A percentile compares a stretch with the other conserved stretches of the same genome.
Evolutionary conservation across 164 flowering plant species (phyloP).

Genomic region (Tetracentron sinense): DNA sequence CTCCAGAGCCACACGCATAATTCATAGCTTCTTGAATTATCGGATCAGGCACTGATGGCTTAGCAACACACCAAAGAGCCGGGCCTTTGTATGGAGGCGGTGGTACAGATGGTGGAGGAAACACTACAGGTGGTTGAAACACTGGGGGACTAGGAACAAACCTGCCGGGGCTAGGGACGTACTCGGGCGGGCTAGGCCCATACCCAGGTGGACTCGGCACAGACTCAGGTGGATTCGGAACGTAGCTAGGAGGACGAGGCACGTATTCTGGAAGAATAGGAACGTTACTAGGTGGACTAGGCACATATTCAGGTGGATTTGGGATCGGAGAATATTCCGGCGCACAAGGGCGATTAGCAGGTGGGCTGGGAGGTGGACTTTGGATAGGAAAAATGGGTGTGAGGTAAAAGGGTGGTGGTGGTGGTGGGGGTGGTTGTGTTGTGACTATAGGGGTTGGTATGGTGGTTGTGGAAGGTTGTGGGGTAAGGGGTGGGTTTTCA

Average conservation of each 20-base stretch:
- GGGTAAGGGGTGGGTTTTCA: constrained; percentile 46
- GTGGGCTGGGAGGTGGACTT: constrained; percentile 49
- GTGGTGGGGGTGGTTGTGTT: constrained; percentile 31
- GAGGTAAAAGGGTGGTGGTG: constrained; percentile 20
- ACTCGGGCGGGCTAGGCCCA: constrained; percentile 20
- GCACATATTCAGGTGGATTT: constrained; percentile 12
- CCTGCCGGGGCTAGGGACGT: constrained; percentile 20
- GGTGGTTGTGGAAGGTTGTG: constrained; percentile 37
- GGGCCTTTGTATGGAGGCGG: constrained; percentile 39
- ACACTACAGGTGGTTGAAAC: constrained; percentile 61
- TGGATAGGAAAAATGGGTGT: constrained; percentile 35
- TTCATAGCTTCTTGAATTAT: constrained; percentile 88
- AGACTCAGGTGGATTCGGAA: background rate
- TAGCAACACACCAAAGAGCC: constrained; percentile 88
- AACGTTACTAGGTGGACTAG: background rate
- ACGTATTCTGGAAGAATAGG: constrained; percentile 14
- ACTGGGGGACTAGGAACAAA: constrained; percentile 31
- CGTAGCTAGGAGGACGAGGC: constrained; percentile 13
- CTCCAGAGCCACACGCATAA: constrained; percentile 91
- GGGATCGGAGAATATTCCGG: constrained; percentile 5
- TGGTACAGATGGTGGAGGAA: constrained; percentile 68
- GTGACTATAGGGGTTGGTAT: constrained; percentile 25
- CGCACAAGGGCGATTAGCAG: constrained; percentile 3
- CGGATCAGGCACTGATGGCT: constrained; percentile 90
- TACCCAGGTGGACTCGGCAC: constrained; percentile 24